These are phyloP conservation scores for Populus tremula DNA, from an alignment of 345 rosid species.

Conservation along the genomic window DNA sequence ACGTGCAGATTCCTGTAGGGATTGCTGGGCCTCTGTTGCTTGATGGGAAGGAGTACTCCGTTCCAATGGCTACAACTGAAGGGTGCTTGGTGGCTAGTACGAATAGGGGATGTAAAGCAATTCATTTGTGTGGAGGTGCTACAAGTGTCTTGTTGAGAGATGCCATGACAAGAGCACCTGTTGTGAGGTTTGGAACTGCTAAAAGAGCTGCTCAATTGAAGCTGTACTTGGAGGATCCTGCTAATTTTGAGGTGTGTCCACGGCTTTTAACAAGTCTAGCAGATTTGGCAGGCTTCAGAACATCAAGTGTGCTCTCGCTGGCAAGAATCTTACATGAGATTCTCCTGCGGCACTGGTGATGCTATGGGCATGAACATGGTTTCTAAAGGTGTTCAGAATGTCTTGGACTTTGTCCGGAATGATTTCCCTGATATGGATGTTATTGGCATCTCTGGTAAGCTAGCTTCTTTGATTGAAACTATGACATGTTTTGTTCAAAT, in stretches of 20 bases:
- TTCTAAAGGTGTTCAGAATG: constrained; percentile 48
- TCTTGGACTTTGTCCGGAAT: constrained; percentile 33
- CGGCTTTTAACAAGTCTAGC: constrained; percentile 37
- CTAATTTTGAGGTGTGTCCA: constrained; percentile 28
- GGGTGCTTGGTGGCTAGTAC: constrained; percentile 49
- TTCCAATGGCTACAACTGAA: constrained; percentile 53
- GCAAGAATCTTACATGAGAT: constrained; percentile 43
- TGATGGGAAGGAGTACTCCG: constrained; percentile 35
- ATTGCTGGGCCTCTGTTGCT: constrained; percentile 41
- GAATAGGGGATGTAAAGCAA: constrained; percentile 49
- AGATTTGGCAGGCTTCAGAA: constrained; percentile 35
- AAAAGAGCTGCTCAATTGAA: constrained; percentile 38
- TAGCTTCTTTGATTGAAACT: background rate
- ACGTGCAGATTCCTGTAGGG: constrained; percentile 50
- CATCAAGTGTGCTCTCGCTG: constrained; percentile 31
- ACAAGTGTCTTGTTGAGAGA: constrained; percentile 35
- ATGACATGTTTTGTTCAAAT: background rate
- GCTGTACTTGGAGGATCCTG: constrained; percentile 37
- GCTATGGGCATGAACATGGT: constrained; percentile 58
- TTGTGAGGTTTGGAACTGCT: constrained; percentile 33
- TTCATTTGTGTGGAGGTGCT: constrained; percentile 41
- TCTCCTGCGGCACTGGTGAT: constrained; percentile 43
- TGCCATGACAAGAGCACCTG: constrained; percentile 46
- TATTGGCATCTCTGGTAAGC: constrained; percentile 39
- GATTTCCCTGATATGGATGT: constrained; percentile 50